These are phyloP conservation scores for Neonectria sp. DNA, from an alignment of 2,329 filamentous ascomycete genomes.

Conservation along the genomic window DNA sequence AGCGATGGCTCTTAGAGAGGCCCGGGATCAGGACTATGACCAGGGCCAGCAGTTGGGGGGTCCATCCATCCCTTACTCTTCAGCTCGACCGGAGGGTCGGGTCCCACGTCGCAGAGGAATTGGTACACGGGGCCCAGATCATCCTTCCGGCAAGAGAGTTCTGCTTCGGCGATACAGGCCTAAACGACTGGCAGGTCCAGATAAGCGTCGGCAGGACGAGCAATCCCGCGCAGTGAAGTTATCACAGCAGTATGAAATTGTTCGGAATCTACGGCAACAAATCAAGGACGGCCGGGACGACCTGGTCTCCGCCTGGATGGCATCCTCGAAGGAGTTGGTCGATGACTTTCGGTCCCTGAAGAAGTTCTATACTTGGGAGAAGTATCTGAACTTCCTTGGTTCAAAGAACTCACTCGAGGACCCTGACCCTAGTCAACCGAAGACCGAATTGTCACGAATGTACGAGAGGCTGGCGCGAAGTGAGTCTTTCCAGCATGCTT, in stretches of 20 bases:
- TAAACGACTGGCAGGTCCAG: conserved; percentile 61
- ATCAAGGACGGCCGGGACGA: conserved; percentile 60
- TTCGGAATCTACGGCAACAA: conserved; percentile 59
- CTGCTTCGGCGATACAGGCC: conserved; percentile 61
- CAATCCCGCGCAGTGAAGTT: conserved; percentile 58
- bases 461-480: conserved; percentile 69
- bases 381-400: conserved; percentile 72
- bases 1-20: conserved; percentile 75
- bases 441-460: conserved; percentile 67
- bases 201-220: conserved; percentile 62
- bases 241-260: conserved; percentile 59
- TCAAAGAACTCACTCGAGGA: conserved; percentile 45
- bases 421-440: conserved; percentile 47
- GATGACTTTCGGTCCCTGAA: conserved; percentile 76
- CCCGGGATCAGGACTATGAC: conserved; percentile 51
- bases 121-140: conserved; percentile 26
- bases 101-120: conserved; percentile 30
- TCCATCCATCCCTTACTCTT: conserved; percentile 10
- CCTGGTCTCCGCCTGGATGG: conserved; percentile 69
- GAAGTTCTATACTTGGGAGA: conserved; percentile 77
- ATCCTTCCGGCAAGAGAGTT: conserved; percentile 40
- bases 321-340: conserved; percentile 70
- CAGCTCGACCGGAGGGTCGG: conserved; percentile 25
- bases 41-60: conserved; percentile 15
- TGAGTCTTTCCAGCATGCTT: conserved; percentile 51